Evolutionary conservation across 495 filamentous ascomycete genomes (phyloP).

Genomic region (Hyaloscypha finlandica): DNA sequence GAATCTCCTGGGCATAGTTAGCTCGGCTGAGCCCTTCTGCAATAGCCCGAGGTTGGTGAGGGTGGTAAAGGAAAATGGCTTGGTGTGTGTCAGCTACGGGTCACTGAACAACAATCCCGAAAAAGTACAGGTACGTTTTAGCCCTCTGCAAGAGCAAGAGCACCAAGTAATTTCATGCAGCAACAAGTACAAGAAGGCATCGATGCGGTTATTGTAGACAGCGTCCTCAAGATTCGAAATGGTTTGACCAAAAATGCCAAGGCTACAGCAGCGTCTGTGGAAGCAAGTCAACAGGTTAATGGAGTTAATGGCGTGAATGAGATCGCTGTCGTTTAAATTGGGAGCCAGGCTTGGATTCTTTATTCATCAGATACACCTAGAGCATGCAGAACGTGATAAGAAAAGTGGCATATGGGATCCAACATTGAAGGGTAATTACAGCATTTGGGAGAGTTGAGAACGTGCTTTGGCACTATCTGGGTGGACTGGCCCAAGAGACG

Average conservation of each 20-base stretch:
- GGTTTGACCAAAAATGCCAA: slow-evolving; percentile 43
- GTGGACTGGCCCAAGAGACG: too few species aligned
- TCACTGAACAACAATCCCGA: slow-evolving; percentile 80
- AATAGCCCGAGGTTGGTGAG: slow-evolving; percentile 86
- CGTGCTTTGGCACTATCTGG: too few species aligned
- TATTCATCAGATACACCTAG: neutral
- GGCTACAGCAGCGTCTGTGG: neutral
- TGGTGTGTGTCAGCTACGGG: slow-evolving; percentile 97
- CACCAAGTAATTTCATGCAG: slow-evolving; percentile 40
- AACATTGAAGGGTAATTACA: too few species aligned
- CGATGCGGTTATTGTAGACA: slow-evolving; percentile 96
- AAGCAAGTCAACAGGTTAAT: neutral
- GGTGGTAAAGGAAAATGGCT: slow-evolving; percentile 91
- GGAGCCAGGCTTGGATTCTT: neutral
- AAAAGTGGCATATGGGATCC: neutral
- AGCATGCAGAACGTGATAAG: neutral
- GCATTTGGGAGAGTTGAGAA: too few species aligned
- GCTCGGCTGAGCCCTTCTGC: slow-evolving; percentile 79
- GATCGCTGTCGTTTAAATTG: neutral
- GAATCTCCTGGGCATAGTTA: slow-evolving; percentile 92
- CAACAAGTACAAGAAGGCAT: slow-evolving; percentile 93
- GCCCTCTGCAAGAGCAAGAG: neutral
- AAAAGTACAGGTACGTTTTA: slow-evolving; percentile 73
- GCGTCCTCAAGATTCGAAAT: slow-evolving; percentile 74
- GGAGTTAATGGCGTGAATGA: neutral